These are phyloP conservation scores for Toxoplasma gondii DNA, from an alignment of 169 alveolate species.

Conservation along the genomic window DNA sequence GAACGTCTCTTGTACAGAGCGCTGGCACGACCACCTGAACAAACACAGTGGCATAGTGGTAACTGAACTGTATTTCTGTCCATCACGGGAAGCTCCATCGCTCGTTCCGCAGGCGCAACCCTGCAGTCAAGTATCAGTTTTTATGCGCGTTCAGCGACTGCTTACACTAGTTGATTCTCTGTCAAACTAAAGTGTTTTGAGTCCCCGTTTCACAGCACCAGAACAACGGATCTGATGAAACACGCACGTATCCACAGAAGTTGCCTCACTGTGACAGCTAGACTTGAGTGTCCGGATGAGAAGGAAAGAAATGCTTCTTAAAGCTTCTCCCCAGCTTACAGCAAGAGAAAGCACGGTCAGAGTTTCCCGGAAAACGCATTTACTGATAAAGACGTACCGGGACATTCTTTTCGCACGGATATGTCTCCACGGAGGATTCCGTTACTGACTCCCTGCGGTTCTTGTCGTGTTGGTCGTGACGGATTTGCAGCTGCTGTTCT, in stretches of 20 bases:
- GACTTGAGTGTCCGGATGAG: too few species aligned
- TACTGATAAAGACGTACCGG: neutral
- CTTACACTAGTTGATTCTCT: too few species aligned
- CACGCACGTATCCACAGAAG: too few species aligned
- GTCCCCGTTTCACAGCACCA: too few species aligned
- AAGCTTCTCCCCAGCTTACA: too few species aligned
- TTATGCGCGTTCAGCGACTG: neutral
- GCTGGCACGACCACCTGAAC: slow-evolving; percentile 29
- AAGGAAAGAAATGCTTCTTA: too few species aligned
- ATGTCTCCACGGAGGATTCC: neutral
- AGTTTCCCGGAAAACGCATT: too few species aligned
- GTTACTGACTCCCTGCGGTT: neutral
- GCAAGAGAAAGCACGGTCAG: too few species aligned
- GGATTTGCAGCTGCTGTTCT: neutral
- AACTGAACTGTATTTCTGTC: neutral
- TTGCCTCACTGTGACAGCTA: too few species aligned
- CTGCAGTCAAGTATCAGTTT: neutral
- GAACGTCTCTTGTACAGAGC: slow-evolving; percentile 19
- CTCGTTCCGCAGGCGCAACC: neutral
- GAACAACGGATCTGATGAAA: too few species aligned
- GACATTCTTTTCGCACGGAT: neutral
- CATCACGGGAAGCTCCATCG: neutral
- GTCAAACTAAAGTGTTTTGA: too few species aligned
- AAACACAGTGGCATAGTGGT: neutral
- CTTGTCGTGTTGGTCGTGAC: neutral